Base-by-base conservation (phyloP, 2,329 filamentous ascomycete genomes). In the Claviceps lovelessii region DNA sequence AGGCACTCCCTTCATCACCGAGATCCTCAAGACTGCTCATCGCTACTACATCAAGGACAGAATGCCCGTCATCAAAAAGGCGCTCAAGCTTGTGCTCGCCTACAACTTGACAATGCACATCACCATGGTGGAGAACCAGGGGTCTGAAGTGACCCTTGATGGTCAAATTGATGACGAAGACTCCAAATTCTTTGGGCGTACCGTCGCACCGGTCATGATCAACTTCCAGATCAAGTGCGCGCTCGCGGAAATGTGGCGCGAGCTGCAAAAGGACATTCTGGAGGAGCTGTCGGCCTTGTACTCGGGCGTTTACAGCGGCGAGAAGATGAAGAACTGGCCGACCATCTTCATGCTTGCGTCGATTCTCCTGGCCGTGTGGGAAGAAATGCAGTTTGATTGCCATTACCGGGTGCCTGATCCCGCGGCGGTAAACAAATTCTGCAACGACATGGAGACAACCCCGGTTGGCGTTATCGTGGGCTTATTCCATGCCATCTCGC, bases 151-250 rank as follows among this genome's bases (percentile, higher is more conserved):
- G 59, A 73, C 76, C 29, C 76, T 90, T 66, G 78, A 87, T 54
- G 91, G 90, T 60, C 85, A 88, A 73, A 91, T 97, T 60, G 83
- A 91, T 52, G 87, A 93, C 64, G 82, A 88, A 64, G 81, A 85
- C 54, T 95, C 89, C 61, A 93, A 88, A 68, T 96, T 86, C 76
- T 85, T 80, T 63, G 90, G 90, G 65, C 91, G 91, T 76, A 90
- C 86, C 41, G 84, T 95, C 59, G 91, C 91, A 17, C 91, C 91
- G 13, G 90, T 96, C 67, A 95, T 97, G 90, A 94, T 97, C 80
- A 97, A 96, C 77, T 96, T 96, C 81, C 89, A 96, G 75, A 90
- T 97, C 76, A 97, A 97, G 80, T 93, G 88, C 65, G 90, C 90
- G 54, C 84, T 97, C 73, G 91, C 90, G 61, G 90, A 94, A 65